phyloP scores from a whole-genome alignment of 768 basidiomycete genomes.

The Obba rivulosa region DNA sequence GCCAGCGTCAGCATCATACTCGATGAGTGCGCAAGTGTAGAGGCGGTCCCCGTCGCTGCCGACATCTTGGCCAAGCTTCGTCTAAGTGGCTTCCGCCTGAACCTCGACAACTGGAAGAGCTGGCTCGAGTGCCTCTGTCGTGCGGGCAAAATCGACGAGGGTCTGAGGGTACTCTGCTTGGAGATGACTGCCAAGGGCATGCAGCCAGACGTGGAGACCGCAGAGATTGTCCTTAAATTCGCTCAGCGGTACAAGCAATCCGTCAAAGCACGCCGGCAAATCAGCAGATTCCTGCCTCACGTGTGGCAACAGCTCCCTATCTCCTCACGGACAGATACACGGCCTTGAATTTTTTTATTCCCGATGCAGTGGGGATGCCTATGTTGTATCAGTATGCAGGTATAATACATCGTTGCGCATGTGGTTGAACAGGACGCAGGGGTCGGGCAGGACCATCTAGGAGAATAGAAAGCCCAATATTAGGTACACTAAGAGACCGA shows the following conservation, averaged over 20 bases:
- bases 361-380: background rate
- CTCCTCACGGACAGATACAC: background rate
- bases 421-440: conserved; percentile 63
- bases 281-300: conserved; percentile 37
- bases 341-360: background rate
- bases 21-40: conserved; percentile 73
- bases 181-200: conserved; percentile 51
- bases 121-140: conserved; percentile 88
- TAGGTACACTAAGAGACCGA: conserved; percentile 12
- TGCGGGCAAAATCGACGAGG: conserved; percentile 58
- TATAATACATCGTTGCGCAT: conserved; percentile 28
- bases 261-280: conserved; percentile 38
- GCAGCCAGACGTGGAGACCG: conserved; percentile 43
- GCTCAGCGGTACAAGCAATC: conserved; percentile 38
- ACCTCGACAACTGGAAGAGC: conserved; percentile 70
- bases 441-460: conserved; percentile 36
- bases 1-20: conserved; percentile 76
- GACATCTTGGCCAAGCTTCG: conserved; percentile 50
- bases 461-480: conserved; percentile 32
- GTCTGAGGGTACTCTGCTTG: conserved; percentile 53
- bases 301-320: conserved; percentile 27
- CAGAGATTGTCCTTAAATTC: conserved; percentile 51
- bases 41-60: conserved; percentile 44
- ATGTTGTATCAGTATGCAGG: conserved; percentile 10
- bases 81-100: conserved; percentile 45